Conservation (phyloP, 768 basidiomycete genomes). For the Plicaturopsis crispa region DNA sequence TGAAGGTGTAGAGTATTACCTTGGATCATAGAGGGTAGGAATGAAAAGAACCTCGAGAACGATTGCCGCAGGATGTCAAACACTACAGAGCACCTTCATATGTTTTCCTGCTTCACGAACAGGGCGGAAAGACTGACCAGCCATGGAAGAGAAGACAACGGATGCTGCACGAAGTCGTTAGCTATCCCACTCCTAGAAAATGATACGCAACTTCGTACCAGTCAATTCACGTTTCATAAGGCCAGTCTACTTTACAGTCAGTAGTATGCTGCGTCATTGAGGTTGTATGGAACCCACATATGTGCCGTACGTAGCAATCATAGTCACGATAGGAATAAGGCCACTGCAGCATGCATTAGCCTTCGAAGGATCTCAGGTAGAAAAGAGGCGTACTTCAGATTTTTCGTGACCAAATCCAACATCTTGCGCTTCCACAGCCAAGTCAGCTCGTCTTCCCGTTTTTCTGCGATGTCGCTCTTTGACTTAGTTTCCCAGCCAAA, state of each 20-base stretch:
- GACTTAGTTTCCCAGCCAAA: conserved; percentile 38
- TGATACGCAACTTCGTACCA: not conserved
- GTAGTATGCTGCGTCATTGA: not conserved
- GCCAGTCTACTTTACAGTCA: conserved; percentile 7
- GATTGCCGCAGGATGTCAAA: conserved; percentile 56
- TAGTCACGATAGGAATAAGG: not conserved
- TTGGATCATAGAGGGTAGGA: conserved; percentile 13
- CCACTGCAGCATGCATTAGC: not conserved
- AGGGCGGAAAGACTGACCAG: too few species aligned
- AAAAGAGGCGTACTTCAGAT: not conserved
- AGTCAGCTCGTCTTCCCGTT: not conserved
- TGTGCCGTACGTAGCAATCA: conserved; percentile 29
- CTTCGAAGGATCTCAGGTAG: not conserved
- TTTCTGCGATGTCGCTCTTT: not conserved
- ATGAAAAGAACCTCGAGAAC: conserved; percentile 27
- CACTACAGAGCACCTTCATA: too few species aligned
- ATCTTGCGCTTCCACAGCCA: not conserved
- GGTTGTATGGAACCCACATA: not conserved
- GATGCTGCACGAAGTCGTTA: too few species aligned
- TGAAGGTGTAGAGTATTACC: too few species aligned
- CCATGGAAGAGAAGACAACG: conserved; percentile 1
- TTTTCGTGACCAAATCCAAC: not conserved
- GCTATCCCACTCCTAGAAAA: too few species aligned
- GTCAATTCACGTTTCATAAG: conserved; percentile 22
- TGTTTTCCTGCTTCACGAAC: too few species aligned